A percentile compares a stretch with the other conserved stretches of the same genome.
These are phyloP conservation scores for Naganishia onofrii DNA, from an alignment of 768 basidiomycete species.

Conservation along the genomic window DNA sequence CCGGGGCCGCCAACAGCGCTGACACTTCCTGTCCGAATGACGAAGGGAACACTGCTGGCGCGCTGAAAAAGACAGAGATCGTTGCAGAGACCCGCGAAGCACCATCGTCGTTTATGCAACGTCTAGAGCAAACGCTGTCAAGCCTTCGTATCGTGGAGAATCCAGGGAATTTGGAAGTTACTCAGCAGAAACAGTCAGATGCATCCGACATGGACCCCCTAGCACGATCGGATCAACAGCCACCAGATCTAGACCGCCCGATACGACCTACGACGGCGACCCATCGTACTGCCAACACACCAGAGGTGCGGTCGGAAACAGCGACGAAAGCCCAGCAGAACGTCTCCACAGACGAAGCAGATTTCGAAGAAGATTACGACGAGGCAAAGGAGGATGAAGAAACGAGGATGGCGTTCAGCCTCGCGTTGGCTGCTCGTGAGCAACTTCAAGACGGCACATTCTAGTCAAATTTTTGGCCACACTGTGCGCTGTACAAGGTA, in stretches of 20 bases:
- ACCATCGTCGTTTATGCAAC: slow-evolving; percentile 21
- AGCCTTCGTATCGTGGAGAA: slow-evolving; percentile 25
- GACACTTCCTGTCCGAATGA: background rate
- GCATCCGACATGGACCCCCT: slow-evolving; percentile 6
- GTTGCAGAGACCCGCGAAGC: slow-evolving; percentile 23
- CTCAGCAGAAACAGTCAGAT: background rate
- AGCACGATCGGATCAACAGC: background rate
- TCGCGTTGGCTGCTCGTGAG: slow-evolving; percentile 23
- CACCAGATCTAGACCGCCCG: background rate
- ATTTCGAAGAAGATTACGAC: background rate
- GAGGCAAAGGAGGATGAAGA: slow-evolving; percentile 27
- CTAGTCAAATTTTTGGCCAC: background rate
- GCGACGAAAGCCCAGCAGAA: background rate
- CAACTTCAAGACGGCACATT: slow-evolving; percentile 19
- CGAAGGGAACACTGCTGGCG: background rate
- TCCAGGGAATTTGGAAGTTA: background rate
- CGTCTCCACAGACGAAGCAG: background rate
- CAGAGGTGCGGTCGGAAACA: background rate
- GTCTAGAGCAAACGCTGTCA: slow-evolving; percentile 17
- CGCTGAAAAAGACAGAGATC: slow-evolving; percentile 11
- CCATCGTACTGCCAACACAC: too few relatives aligned
- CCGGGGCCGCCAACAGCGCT: too few relatives aligned
- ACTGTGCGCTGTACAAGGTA: too few relatives aligned
- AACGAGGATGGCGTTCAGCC: slow-evolving; percentile 19
- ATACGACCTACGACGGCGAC: background rate